Conservation (phyloP, 2,329 filamentous ascomycete genomes). For the Sphaerulina vaccinii region DNA sequence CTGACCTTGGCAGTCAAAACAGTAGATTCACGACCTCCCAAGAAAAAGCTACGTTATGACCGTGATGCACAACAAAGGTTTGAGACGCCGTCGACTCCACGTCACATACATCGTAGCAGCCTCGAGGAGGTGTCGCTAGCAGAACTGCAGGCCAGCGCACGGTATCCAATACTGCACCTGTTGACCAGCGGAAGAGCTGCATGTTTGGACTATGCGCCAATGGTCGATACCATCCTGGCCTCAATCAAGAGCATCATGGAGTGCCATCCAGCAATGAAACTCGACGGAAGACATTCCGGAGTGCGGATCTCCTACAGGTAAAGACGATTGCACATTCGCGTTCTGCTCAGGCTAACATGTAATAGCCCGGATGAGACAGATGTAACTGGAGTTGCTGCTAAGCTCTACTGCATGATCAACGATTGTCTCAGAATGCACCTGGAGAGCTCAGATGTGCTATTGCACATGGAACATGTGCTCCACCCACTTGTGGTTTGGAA, state of each 20-base stretch:
- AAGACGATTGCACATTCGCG: no score
- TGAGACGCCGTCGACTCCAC: not conserved
- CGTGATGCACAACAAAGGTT: not conserved
- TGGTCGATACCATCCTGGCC: not conserved
- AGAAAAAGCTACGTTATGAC: not conserved
- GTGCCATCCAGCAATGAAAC: not conserved
- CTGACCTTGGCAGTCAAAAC: no score
- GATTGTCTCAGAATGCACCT: not conserved
- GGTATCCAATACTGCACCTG: not conserved
- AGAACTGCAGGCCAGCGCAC: not conserved
- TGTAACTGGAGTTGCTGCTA: not conserved
- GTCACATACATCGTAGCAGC: not conserved
- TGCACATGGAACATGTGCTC: not conserved
- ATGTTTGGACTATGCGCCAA: not conserved
- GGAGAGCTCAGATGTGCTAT: not conserved
- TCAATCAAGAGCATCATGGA: not conserved
- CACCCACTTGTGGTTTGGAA: not conserved
- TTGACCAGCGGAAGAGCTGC: not conserved
- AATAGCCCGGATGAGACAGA: not conserved
- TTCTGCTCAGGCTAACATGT: not conserved
- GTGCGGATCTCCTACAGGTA: not conserved
- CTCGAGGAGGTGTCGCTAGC: not conserved
- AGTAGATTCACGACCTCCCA: not conserved
- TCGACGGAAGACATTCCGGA: not conserved
- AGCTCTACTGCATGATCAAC: not conserved